Base-by-base conservation (phyloP, 441 rosid species). In the Raphanus hybrid region DNA sequence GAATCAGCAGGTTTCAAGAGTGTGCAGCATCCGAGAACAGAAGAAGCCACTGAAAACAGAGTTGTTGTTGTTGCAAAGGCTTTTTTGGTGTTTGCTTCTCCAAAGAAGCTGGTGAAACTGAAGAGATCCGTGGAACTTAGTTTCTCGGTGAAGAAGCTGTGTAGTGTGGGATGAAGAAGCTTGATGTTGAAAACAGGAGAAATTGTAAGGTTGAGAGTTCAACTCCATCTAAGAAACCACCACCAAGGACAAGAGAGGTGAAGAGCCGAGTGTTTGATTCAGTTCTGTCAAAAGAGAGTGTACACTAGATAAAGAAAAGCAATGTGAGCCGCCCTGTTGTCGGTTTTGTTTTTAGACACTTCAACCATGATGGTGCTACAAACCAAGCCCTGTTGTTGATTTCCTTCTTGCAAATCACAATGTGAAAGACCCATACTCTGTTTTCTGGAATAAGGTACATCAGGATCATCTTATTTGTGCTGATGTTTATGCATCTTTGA, bases 191-290 rank as follows among this genome's bases (percentile, higher is more conserved):
- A 8, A 69, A 70, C 41, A 87, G 70, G 64, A 91, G 76, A 79
- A 78, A 80, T 37, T 79, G 26, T 2, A 80, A 77, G 74, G 78
- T 65, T 20, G 54, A 35, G 67, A 78, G 83, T 64, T 62, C 79
- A 32, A 90, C 79, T 59, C 76, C 83, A 69, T 61, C 86, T 55
- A 83, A 75, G 80, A 91, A 77, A 62, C 87, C 82, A 60, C 26
- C 26, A 23, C 50, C 78, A 6, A 79, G 84, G 80, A 87, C 82
- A 59, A 81, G 97, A 69, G 96, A 90, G 84, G 97, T 93, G 77
- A 93, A 90, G 76, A 93, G 99, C 85, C 85, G 99, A 82, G 97
- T 92, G 54, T 93, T 80, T 83, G 96, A 92, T 85, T 89, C 26
- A 23, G 26, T 23, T 23, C 26, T 23, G 26, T 23, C 82, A 64